Evolutionary conservation across 768 basidiomycete genomes (phyloP), one percentile per base, ranked within the genome.

Genomic region (Lactarius psammicola): DNA sequence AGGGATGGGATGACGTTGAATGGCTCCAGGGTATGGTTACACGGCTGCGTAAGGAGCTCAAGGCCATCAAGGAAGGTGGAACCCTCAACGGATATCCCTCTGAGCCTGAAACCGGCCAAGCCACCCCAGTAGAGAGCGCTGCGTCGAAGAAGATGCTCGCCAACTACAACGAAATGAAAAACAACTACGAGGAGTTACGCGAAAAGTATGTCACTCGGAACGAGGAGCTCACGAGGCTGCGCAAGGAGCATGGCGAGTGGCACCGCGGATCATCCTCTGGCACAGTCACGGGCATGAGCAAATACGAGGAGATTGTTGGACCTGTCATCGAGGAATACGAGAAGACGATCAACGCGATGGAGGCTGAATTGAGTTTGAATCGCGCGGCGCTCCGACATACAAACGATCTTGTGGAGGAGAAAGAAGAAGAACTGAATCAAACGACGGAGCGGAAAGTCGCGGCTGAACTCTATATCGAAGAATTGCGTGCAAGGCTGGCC

Each of bases 321-420:
- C 96, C 96, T 2, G 95, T 99, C 71, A 97, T 99, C 59, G 92
- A 97, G 77, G 95, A 98, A 78, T 99, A 99, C 76, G 96, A 99
- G 81, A 94, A 96, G 81, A 94, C 94, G 1, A 96, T 98, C 69
- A 84, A 87, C 49, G 89, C 94, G 2, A 90, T 99, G 83, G 97
- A 99, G 76, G 92, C 91, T 0, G 94, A 96, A 76, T 81, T 97
- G 60, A 91, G 84, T 69, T 80, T 95, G 62, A 94, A 94, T 70
- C 83, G 90, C 58, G 93, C 92, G 1, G 93, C 95, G 23, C 78
- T 97, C 74, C 79, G 90, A 59, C 89, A 94, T 72, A 94, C 96
- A 60, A 96, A 97, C 74, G 93, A 95, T 71, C 81, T 97, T 77
- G 88, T 93, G 54, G 89, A 92, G 68, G 95, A 97, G 77, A 95